phyloP scores from a whole-genome alignment of 192 early-diverging fungal species.

The Coemansia sp. region DNA sequence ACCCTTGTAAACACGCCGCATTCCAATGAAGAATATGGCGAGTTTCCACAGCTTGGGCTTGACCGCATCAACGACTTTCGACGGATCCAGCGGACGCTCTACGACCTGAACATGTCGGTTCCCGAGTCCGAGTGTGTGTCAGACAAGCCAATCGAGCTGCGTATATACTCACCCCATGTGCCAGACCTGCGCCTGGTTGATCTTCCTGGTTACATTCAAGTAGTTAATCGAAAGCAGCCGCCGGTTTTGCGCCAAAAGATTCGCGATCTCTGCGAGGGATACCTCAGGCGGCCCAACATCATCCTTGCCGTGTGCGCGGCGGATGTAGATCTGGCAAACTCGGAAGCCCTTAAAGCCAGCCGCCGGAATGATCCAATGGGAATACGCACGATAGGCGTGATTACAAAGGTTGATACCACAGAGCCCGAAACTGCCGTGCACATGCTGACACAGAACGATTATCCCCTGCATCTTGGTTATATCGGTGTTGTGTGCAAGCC shows the following conservation, averaged over 20 bases:
- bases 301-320: slow-evolving; percentile 83
- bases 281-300: slow-evolving; percentile 78
- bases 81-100: slow-evolving; percentile 89
- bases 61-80: slow-evolving; percentile 88
- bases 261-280: slow-evolving; percentile 79
- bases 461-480: slow-evolving; percentile 92
- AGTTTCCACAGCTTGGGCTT: slow-evolving; percentile 80
- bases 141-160: slow-evolving; percentile 77
- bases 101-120: slow-evolving; percentile 94
- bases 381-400: slow-evolving; percentile 77
- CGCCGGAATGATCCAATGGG: slow-evolving; percentile 79
- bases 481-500: slow-evolving; percentile 94
- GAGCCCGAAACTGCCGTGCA: slow-evolving; percentile 73
- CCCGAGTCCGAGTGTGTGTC: slow-evolving; percentile 90
- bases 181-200: slow-evolving; percentile 84
- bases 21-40: slow-evolving; percentile 75
- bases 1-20: slow-evolving; percentile 82
- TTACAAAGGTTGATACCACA: slow-evolving; percentile 88
- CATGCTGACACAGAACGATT: slow-evolving; percentile 88
- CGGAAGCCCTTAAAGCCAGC: slow-evolving; percentile 75
- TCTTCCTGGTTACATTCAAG: slow-evolving; percentile 84
- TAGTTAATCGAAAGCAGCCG: slow-evolving; percentile 81
- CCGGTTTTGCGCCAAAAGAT: slow-evolving; percentile 75
- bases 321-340: slow-evolving; percentile 86
- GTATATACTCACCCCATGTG: slow-evolving; percentile 81